These are phyloP conservation scores for Chamaecyparis obtusa DNA, from an alignment of 75 land plant genomes.

Conservation along the genomic window DNA sequence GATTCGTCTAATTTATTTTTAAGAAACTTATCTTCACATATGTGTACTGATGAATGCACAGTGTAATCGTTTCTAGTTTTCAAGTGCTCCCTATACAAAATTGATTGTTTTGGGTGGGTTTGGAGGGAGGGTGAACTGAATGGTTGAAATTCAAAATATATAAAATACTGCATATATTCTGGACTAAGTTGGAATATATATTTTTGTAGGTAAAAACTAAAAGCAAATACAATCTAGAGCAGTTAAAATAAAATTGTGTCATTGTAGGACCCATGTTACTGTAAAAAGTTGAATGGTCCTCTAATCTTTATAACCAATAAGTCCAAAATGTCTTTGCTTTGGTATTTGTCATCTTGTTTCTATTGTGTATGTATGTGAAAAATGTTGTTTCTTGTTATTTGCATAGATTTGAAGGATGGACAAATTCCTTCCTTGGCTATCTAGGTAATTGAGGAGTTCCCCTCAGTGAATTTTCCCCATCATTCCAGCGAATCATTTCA, in stretches of 20 bases:
- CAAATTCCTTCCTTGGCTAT: not conserved
- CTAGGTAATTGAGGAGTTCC: not conserved
- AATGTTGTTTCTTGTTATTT: too few species aligned
- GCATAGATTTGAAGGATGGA: not conserved
- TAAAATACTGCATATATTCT: too few species aligned
- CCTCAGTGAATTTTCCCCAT: not conserved
- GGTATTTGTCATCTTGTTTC: not conserved
- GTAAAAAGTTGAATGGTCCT: not conserved
- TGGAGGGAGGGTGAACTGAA: not conserved
- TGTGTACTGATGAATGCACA: not conserved
- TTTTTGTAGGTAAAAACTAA: too few species aligned
- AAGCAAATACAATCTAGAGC: not conserved
- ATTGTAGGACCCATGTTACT: not conserved
- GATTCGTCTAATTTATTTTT: not conserved
- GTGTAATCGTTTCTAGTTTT: not conserved
- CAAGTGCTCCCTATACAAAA: not conserved
- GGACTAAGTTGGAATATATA: not conserved
- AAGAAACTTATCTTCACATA: not conserved
- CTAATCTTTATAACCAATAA: too few species aligned
- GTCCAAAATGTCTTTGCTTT: not conserved
- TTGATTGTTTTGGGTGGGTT: not conserved
- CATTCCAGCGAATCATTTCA: not conserved
- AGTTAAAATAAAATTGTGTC: not conserved
- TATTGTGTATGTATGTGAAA: not conserved
- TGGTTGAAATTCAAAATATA: too few species aligned